These are phyloP conservation scores for Anastatica hierochuntica DNA, from an alignment of 345 rosid species.

Conservation along the genomic window DNA sequence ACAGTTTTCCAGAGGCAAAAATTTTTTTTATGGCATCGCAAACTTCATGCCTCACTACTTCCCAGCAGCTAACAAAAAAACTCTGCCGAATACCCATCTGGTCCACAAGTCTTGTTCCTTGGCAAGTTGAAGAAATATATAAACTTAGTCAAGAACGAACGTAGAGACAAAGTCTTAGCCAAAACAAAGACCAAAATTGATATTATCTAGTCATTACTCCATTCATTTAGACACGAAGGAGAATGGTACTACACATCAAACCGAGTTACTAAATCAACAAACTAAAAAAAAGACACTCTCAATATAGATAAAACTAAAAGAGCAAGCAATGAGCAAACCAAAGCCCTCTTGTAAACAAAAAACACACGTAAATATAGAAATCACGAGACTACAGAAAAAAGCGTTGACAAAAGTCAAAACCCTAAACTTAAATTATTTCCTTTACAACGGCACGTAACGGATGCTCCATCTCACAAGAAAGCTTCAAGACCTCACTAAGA, in stretches of 20 bases:
- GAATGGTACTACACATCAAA: slow-evolving; percentile 8
- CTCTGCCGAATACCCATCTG: too few relatives aligned
- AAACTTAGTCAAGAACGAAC: too few relatives aligned
- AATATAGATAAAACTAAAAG: not conserved
- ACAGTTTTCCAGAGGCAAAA: too few relatives aligned
- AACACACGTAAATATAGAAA: not conserved
- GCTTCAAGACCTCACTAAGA: slow-evolving; percentile 59
- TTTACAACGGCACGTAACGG: slow-evolving; percentile 48
- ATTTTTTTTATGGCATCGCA: too few relatives aligned
- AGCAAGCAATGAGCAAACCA: not conserved
- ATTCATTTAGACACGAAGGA: slow-evolving; percentile 6
- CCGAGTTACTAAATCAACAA: not conserved
- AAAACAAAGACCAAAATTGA: not conserved
- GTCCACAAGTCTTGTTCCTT: too few relatives aligned
- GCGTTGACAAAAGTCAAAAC: slow-evolving; percentile 8
- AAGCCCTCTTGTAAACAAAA: not conserved
- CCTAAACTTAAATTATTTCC: slow-evolving; percentile 17
- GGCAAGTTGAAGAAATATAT: too few relatives aligned
- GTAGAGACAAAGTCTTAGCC: too few relatives aligned
- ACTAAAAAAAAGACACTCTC: not conserved
- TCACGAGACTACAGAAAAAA: not conserved
- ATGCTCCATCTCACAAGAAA: slow-evolving; percentile 84
- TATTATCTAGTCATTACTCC: not conserved
- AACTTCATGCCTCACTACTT: too few relatives aligned
- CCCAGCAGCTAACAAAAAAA: not conserved